Evolutionary conservation across 192 early-diverging fungal species (phyloP), one percentile per base, ranked within the genome.

Genomic region (Coemansia sp.): DNA sequence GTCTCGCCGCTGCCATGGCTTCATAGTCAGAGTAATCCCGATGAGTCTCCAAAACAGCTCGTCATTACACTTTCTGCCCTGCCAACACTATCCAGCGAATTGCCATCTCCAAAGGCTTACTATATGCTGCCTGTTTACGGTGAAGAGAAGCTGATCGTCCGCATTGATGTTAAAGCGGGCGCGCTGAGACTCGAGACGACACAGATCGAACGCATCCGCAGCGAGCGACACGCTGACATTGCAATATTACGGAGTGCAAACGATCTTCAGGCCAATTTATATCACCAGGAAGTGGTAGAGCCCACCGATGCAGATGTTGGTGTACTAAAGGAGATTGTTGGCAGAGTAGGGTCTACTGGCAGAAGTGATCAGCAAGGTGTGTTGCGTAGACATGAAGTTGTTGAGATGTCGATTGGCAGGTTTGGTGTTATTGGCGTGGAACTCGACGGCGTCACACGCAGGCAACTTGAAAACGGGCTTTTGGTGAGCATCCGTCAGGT

Each of bases 1-100:
- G 62, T 61, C 22, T 74, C 79, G 57, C 74, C 71, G 52, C 67
- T 82, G 17, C 51, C 54, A 27, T 82, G 79, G 79, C 64, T 71
- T 2, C 62, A 63, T 6, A 66, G 65, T 57, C 57, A 46, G 33
- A 33, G 32, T 7, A 20, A 24, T 4, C 52, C 31, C 2, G 24
- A 52, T 53, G 9, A 21, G 31, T n/a, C 54, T 9, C 21, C 27
- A 11, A 63, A 62, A 51, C 69, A 82, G 30, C 59, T 76, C 19
- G 59, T 67, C 8, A 64, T 76, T 11, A 61, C 20, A 2, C 71
- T 76, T 30, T 22, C 19, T 4, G 36, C 23, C 1, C 0, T 54
- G 24, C 39, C 59, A n/a, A 8, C 30, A 23, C 6, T 8, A 51
- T 19, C 53, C 4, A 33, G 4, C 42, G 25, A 27, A 0, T n/a